These are phyloP conservation scores for Caulochytrium protostelioides DNA, from an alignment of 371 early-diverging fungal genomes.

Conservation along the genomic window DNA sequence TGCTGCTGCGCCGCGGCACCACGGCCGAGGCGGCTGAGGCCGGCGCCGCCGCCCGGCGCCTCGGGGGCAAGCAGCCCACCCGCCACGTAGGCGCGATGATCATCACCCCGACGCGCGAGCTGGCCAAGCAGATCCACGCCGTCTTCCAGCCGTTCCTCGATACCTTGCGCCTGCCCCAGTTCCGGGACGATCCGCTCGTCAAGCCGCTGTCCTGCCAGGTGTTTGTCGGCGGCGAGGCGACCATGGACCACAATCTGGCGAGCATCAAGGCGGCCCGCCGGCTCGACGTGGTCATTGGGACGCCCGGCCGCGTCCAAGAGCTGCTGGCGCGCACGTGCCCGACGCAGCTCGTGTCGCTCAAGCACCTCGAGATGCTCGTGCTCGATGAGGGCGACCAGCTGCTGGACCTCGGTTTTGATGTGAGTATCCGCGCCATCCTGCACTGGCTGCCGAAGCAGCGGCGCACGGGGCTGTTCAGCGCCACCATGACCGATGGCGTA, in stretches of 20 bases:
- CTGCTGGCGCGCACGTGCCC: constrained; percentile 40
- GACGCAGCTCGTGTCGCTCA: constrained; percentile 27
- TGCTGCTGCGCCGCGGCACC: constrained; percentile 43
- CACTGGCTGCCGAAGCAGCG: constrained; percentile 70
- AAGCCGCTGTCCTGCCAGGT: constrained; percentile 22
- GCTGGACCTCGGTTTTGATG: constrained; percentile 83
- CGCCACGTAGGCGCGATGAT: constrained; percentile 82
- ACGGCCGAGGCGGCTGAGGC: too few species aligned
- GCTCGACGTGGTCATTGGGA: constrained; percentile 85
- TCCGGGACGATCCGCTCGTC: background rate
- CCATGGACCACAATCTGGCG: constrained; percentile 39
- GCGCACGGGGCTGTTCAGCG: constrained; percentile 91
- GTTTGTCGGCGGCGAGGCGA: constrained; percentile 47
- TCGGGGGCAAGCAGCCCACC: too few species aligned
- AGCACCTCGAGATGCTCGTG: constrained; percentile 68
- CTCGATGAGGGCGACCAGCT: constrained; percentile 70
- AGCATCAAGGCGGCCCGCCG: constrained; percentile 28
- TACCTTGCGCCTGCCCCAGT: background rate
- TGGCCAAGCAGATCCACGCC: constrained; percentile 73
- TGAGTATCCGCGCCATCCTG: constrained; percentile 55
- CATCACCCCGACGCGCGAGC: constrained; percentile 88
- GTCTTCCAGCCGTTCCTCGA: constrained; percentile 41
- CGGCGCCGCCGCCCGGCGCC: too few species aligned
- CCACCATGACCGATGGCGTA: constrained; percentile 88
- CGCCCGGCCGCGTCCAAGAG: constrained; percentile 91